Percentiles rank a stretch among this genome's conserved stretches.
These are phyloP conservation scores for Entomortierella lignicola DNA, from an alignment of 192 early-diverging fungal genomes.

Conservation along the genomic window DNA sequence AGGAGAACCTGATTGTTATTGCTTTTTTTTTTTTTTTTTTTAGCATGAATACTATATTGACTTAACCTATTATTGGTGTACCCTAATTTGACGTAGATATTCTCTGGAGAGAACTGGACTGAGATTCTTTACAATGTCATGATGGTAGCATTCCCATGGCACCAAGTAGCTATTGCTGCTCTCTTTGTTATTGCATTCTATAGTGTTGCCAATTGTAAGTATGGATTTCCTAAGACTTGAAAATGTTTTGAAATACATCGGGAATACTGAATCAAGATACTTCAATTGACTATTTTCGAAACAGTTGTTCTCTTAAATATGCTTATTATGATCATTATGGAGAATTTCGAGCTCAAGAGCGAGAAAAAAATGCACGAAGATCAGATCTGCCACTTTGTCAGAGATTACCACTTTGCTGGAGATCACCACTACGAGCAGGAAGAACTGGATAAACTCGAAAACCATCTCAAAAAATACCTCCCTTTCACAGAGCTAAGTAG, in stretches of 20 bases:
- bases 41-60: too few species aligned
- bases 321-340: conserved; percentile 74
- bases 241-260: too few species aligned
- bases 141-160: conserved; percentile 30
- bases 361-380: conserved; percentile 65
- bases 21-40: not conserved
- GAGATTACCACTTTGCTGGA: too few species aligned
- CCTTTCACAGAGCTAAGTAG: too few species aligned
- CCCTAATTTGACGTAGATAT: conserved; percentile 47
- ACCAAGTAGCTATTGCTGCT: conserved; percentile 56
- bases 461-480: too few species aligned
- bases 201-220: conserved; percentile 70
- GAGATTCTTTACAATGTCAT: conserved; percentile 65
- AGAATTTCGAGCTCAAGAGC: conserved; percentile 68
- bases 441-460: too few species aligned
- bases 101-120: conserved; percentile 73
- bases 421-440: too few species aligned
- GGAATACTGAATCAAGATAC: too few species aligned
- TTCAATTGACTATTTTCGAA: too few species aligned
- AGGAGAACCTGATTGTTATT: not conserved
- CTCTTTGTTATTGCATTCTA: conserved; percentile 65
- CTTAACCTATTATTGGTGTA: not conserved
- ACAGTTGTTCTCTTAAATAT: conserved; percentile 71
- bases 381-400: too few species aligned
- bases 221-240: too few species aligned